Evolutionary conservation across 495 filamentous ascomycete species (phyloP).

Genomic region (Neurospora cerealis): DNA sequence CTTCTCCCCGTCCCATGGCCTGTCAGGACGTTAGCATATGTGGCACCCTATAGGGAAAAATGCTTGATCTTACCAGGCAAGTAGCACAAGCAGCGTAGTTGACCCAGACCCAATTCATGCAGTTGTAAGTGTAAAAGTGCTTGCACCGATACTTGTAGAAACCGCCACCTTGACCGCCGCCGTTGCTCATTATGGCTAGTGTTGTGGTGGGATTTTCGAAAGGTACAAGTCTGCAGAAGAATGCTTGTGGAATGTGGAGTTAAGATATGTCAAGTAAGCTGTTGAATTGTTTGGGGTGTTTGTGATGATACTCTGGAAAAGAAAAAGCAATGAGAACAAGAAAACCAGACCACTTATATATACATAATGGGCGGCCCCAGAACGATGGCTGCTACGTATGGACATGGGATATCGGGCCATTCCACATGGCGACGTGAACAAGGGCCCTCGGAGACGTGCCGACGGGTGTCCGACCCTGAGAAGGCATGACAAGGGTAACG

Average conservation of each 20-base stretch:
- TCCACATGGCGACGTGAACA: background rate
- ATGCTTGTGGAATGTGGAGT: background rate
- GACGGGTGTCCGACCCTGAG: background rate
- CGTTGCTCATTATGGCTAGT: background rate
- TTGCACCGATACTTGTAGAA: conserved; percentile 56
- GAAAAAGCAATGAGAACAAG: background rate
- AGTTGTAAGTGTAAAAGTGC: conserved; percentile 47
- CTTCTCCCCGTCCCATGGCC: conserved; percentile 42
- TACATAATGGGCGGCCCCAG: background rate
- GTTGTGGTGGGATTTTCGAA: background rate
- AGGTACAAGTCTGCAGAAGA: background rate
- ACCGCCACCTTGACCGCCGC: conserved; percentile 29
- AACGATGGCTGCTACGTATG: background rate
- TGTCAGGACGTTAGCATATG: conserved; percentile 1
- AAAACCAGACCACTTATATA: background rate
- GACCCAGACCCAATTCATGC: conserved; percentile 51
- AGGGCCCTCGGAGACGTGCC: background rate
- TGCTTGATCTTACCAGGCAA: conserved; percentile 40
- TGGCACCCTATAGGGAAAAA: background rate
- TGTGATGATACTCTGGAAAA: background rate
- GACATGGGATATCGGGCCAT: background rate
- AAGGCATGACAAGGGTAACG: background rate
- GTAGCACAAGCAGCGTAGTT: conserved; percentile 47
- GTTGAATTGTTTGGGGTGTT: background rate
- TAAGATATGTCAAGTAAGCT: background rate